phyloP scores from a whole-genome alignment of 2,329 filamentous ascomycete genomes.

The Monilinia fructigena region DNA sequence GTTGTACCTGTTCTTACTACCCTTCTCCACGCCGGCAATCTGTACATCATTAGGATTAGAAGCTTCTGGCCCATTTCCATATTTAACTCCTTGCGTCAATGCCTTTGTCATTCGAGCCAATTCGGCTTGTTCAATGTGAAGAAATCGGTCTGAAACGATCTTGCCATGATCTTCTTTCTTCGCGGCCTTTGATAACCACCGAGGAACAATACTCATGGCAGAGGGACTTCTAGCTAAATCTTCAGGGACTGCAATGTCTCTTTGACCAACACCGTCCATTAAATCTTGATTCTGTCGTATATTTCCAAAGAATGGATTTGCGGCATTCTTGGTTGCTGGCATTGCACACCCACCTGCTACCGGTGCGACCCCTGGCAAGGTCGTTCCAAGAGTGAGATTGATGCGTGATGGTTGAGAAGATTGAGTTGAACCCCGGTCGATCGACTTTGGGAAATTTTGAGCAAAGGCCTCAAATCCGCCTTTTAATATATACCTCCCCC shows the following conservation, averaged over 20 bases:
- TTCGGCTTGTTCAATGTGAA: constrained; percentile 80
- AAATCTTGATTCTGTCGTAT: constrained; percentile 97
- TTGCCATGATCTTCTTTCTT: constrained; percentile 72
- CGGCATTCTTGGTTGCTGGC: constrained; percentile 64
- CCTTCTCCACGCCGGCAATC: constrained; percentile 91
- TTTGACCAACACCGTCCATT: constrained; percentile 86
- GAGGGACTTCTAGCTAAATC: constrained; percentile 45
- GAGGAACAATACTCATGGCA: constrained; percentile 55
- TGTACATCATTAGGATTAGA: constrained; percentile 51
- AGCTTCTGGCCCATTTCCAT: constrained; percentile 45
- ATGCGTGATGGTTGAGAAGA: constrained; percentile 44
- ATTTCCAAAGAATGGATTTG: constrained; percentile 91
- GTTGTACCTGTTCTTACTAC: constrained; percentile 94
- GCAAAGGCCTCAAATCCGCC: constrained; percentile 80
- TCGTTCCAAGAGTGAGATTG: constrained; percentile 51
- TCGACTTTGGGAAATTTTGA: constrained; percentile 59
- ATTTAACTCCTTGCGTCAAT: constrained; percentile 59
- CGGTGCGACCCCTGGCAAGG: constrained; percentile 58
- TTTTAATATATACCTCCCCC: constrained; percentile 70
- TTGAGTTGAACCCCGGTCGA: constrained; percentile 53
- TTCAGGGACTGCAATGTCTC: constrained; percentile 60
- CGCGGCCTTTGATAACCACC: constrained; percentile 73
- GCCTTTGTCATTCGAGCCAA: constrained; percentile 91
- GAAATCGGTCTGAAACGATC: constrained; percentile 76
- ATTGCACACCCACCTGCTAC: constrained; percentile 89